Evolutionary conservation across 331 rosid species (phyloP).

Genomic region (Stylosanthes scabra): DNA sequence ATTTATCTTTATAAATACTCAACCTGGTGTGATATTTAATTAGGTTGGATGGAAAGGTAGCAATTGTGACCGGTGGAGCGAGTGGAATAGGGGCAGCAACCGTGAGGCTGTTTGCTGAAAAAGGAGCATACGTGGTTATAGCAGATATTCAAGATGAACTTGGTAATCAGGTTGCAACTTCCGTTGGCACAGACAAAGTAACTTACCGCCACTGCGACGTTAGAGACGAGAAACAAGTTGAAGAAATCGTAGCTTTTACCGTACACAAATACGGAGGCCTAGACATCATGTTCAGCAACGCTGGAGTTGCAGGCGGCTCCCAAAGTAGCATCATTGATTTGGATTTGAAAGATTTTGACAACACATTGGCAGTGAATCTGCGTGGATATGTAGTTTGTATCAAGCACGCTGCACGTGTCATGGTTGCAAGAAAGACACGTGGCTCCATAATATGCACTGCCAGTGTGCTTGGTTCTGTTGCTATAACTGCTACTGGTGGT

Average conservation of each 20-base stretch:
- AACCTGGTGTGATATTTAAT: too few relatives aligned
- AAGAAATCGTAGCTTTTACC: constrained; percentile 55
- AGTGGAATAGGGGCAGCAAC: constrained; percentile 89
- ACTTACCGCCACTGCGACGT: constrained; percentile 82
- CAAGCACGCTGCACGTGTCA: constrained; percentile 72
- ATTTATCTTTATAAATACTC: too few relatives aligned
- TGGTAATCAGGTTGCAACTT: constrained; percentile 56
- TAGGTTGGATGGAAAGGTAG: constrained; percentile 86
- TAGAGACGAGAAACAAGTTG: constrained; percentile 72
- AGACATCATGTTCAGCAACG: constrained; percentile 80
- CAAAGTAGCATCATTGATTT: constrained; percentile 62
- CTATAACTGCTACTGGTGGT: constrained; percentile 61
- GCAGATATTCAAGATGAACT: constrained; percentile 81
- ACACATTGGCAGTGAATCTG: constrained; percentile 67
- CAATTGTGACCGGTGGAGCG: constrained; percentile 79
- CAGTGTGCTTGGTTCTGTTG: constrained; percentile 67
- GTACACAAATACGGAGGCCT: constrained; percentile 61
- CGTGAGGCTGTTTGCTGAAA: constrained; percentile 58
- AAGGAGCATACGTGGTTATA: constrained; percentile 74
- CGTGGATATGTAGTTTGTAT: constrained; percentile 68
- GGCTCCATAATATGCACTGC: constrained; percentile 89
- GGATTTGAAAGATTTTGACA: constrained; percentile 65
- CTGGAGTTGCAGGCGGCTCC: constrained; percentile 67
- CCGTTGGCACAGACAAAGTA: constrained; percentile 54
- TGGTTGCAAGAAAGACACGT: constrained; percentile 54